Base-by-base conservation (phyloP, 1,284 basidiomycete species). In the Cryptococcus hybrid region DNA sequence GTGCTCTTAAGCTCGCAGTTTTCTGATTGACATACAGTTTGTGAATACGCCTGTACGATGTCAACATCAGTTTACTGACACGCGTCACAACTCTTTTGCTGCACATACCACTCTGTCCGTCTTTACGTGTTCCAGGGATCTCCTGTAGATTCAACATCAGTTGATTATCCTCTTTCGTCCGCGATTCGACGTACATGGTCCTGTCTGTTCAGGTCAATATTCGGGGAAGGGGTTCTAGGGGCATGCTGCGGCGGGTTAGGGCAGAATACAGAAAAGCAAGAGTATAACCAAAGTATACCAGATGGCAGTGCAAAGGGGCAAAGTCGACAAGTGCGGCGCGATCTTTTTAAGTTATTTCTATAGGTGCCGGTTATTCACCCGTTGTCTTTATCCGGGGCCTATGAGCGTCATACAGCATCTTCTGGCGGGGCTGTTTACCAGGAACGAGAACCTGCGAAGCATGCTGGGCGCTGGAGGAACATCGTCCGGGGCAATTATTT, bases 101-200 rank as follows among this genome's bases (percentile, higher is more conserved):
- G 45, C 12, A 64, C 66, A 55, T 53, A 71, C 73, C 69, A 49
- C 62, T 70, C 24, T 71, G 61, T 18, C 63, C 63, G 3, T 58
- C 58, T 39, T 63, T 62, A 47, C 64, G 62, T 7, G 63, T 70
- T 3, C 71, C 71, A 24, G 69, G 69, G 6, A 71, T 53, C 39
- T 70, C 64, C 74, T 75, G 51, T 13, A 47, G 12, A 42, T 35
- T 48, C n/a, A n/a, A 12, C 7, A 36, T 48, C 47, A 48, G 30
- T 7, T n/a, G 34, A n/a, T 7, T 4, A 13, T 12, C 34, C 3
- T 47, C 34, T 6, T 13, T 12, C 34, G 30, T 24, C 15, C 35
- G 15, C 30, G 15, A 30, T n/a, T 13, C 12, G 15, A n/a, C 24
- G 47, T 48, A 48, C 47, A 13, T n/a, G n/a, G n/a, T 34, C 30